A percentile compares a stretch with the other conserved stretches of the same genome.
Conservation (phyloP, 192 early-diverging fungal species). For the Phlyctochytrium arcticum region DNA sequence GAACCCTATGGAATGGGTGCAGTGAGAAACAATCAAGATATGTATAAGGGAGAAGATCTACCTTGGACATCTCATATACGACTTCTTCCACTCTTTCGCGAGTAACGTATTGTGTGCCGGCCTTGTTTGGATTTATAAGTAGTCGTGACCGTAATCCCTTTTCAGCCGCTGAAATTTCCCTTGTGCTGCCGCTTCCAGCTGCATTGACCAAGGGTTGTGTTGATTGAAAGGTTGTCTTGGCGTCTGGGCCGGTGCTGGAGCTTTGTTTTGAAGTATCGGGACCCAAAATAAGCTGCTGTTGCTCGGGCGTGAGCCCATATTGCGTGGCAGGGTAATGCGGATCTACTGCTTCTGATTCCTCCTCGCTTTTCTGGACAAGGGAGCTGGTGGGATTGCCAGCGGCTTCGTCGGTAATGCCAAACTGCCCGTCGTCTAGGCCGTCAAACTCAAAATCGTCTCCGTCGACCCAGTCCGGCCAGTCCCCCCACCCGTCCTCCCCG, state of each 20-base stretch:
- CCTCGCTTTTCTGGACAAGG: background rate
- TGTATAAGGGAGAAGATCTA: too few relatives aligned
- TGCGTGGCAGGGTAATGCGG: too few relatives aligned
- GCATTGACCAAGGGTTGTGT: too few relatives aligned
- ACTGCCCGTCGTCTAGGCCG: background rate
- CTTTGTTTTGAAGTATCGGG: too few relatives aligned
- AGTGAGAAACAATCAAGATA: constrained; percentile 1
- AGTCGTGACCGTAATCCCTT: constrained; percentile 6
- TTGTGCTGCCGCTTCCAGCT: too few relatives aligned
- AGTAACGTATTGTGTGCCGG: constrained; percentile 42
- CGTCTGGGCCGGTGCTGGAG: too few relatives aligned
- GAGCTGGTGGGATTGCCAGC: background rate
- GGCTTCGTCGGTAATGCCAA: background rate
- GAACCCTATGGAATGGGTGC: constrained; percentile 34
- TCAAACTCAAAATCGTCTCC: background rate
- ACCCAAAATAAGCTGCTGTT: too few relatives aligned
- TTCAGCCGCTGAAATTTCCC: background rate
- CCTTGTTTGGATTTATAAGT: constrained; percentile 35
- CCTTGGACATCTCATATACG: constrained; percentile 60
- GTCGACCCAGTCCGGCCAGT: background rate
- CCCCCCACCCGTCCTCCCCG: too few relatives aligned
- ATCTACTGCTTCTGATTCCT: too few relatives aligned
- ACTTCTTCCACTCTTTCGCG: constrained; percentile 49
- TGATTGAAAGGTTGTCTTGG: too few relatives aligned
- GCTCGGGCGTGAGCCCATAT: too few relatives aligned